phyloP scores from a whole-genome alignment of 1,284 basidiomycete genomes.

The Malassezia pachydermatis region DNA sequence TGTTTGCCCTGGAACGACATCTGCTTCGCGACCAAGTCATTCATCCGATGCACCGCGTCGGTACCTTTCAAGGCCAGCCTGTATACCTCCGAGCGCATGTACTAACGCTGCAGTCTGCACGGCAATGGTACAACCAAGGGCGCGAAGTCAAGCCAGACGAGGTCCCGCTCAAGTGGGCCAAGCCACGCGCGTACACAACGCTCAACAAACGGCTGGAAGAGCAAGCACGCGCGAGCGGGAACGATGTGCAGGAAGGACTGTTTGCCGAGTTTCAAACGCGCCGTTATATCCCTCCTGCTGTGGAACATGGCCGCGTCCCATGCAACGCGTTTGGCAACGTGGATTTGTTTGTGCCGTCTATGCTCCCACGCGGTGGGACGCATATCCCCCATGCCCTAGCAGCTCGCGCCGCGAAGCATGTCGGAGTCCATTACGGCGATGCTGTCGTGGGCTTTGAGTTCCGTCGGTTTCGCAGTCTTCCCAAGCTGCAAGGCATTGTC shows the following conservation, averaged over 20 bases:
- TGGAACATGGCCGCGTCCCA: slow-evolving; percentile 79
- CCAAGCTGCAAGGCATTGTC: slow-evolving; percentile 76
- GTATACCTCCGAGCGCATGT: slow-evolving; percentile 83
- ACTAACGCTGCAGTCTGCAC: slow-evolving; percentile 71
- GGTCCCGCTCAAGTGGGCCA: slow-evolving; percentile 81
- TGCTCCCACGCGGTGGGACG: slow-evolving; percentile 77
- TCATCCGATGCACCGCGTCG: slow-evolving; percentile 65
- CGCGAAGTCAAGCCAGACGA: slow-evolving; percentile 63
- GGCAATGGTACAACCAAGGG: slow-evolving; percentile 89
- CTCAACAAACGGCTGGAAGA: slow-evolving; percentile 74
- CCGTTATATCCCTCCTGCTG: slow-evolving; percentile 64
- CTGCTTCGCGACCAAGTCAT: slow-evolving; percentile 80
- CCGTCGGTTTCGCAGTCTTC: slow-evolving; percentile 74
- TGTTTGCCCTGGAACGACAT: slow-evolving; percentile 81
- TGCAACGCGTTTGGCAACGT: slow-evolving; percentile 96
- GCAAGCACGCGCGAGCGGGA: slow-evolving; percentile 51
- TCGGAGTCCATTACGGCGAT: slow-evolving; percentile 82
- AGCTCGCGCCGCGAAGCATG: slow-evolving; percentile 71
- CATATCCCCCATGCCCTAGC: slow-evolving; percentile 62
- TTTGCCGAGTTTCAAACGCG: slow-evolving; percentile 81
- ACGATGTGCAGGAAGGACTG: slow-evolving; percentile 57
- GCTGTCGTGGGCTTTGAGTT: slow-evolving; percentile 95
- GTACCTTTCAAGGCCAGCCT: slow-evolving; percentile 80
- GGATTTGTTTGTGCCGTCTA: slow-evolving; percentile 85
- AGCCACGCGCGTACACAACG: slow-evolving; percentile 73